phyloP scores from a whole-genome alignment of 331 rosid species.

The Acacia pycnantha region DNA sequence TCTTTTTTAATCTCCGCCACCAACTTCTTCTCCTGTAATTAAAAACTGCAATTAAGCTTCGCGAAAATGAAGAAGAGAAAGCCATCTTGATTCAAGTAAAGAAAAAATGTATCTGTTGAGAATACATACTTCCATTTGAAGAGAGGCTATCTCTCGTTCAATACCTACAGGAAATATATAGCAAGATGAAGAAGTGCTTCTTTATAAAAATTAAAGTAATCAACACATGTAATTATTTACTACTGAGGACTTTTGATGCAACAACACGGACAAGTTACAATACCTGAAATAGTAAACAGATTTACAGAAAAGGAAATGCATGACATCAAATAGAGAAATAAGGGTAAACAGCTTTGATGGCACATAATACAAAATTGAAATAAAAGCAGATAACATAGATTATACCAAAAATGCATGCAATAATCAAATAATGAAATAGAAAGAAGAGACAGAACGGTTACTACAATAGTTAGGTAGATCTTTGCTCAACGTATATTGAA shows the following conservation, averaged over 20 bases:
- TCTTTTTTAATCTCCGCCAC: slow-evolving; percentile 88
- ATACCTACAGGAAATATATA: slow-evolving; percentile 51
- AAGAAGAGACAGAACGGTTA: not conserved
- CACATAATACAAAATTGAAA: not conserved
- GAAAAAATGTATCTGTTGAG: slow-evolving; percentile 11
- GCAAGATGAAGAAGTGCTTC: not conserved
- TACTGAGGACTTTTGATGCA: not conserved
- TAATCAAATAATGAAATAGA: not conserved
- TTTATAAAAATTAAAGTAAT: not conserved
- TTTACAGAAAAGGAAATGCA: not conserved
- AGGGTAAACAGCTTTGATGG: not conserved
- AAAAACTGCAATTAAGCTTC: slow-evolving; percentile 26
- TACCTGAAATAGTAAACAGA: not conserved
- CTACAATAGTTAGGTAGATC: not conserved
- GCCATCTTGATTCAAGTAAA: slow-evolving; percentile 3
- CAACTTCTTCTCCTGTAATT: slow-evolving; percentile 78
- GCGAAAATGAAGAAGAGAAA: slow-evolving; percentile 5
- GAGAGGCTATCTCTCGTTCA: slow-evolving; percentile 85
- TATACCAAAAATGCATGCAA: not conserved
- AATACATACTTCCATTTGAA: slow-evolving; percentile 79
- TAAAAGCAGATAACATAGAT: not conserved
- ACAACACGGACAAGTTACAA: not conserved
- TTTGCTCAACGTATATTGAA: not conserved
- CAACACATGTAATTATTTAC: not conserved
- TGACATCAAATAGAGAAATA: not conserved